These are phyloP conservation scores for Nitzschia putrida DNA, from an alignment of 108 stramenopile species.

Conservation along the genomic window DNA sequence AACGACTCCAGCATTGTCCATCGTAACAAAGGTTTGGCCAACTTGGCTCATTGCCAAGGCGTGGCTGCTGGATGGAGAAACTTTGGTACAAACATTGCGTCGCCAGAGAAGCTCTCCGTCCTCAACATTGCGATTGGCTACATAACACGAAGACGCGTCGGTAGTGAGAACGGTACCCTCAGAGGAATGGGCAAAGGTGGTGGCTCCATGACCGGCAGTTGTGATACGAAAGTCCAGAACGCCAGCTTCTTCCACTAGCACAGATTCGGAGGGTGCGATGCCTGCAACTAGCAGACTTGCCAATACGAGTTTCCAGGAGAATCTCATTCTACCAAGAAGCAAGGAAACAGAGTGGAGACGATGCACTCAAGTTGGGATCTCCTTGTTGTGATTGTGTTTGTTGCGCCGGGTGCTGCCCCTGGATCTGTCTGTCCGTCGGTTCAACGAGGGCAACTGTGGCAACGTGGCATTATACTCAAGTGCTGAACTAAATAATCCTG, in stretches of 20 bases:
- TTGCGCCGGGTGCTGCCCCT: too few relatives aligned
- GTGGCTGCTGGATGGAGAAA: constrained; percentile 12
- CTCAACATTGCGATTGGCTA: constrained; percentile 51
- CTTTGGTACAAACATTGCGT: constrained; percentile 59
- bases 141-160: constrained; percentile 50
- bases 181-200: constrained; percentile 17
- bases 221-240: constrained; percentile 68
- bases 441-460: too few relatives aligned
- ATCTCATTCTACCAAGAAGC: too few relatives aligned
- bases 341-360: too few relatives aligned
- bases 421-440: too few relatives aligned
- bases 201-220: constrained; percentile 74
- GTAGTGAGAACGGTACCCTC: constrained; percentile 29
- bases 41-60: constrained; percentile 8
- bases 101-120: constrained; percentile 64
- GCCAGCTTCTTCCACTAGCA: constrained; percentile 72
- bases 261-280: constrained; percentile 2
- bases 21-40: constrained; percentile 31
- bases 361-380: too few relatives aligned
- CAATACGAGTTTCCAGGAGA: too few relatives aligned
- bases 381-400: too few relatives aligned
- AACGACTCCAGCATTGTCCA: constrained; percentile 51
- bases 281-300: too few relatives aligned
- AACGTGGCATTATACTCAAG: too few relatives aligned
- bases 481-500: too few relatives aligned